Evolutionary conservation across 2,329 filamentous ascomycete species (phyloP).

Genomic region (Epichloe typhina): DNA sequence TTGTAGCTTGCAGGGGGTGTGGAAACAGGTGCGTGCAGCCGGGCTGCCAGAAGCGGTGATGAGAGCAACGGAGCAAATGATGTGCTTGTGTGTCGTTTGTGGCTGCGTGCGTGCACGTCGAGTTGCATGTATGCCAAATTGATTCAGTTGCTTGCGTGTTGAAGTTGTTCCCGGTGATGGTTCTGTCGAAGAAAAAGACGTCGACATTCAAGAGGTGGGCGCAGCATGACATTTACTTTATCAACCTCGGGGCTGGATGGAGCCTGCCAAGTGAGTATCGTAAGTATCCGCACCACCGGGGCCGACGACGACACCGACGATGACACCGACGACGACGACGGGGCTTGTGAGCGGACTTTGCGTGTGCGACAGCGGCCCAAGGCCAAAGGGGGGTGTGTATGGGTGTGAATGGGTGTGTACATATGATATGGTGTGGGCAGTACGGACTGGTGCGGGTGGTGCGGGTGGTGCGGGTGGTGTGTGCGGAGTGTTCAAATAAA

Average conservation of each 20-base stretch:
- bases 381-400: slow-evolving; percentile 1
- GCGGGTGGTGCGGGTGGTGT: background rate
- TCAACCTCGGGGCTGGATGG: slow-evolving; percentile 6
- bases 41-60: slow-evolving; percentile 8
- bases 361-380: slow-evolving; percentile 11
- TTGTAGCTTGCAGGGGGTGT: slow-evolving; percentile 15
- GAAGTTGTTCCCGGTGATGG: slow-evolving; percentile 2
- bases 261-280: slow-evolving; percentile 1
- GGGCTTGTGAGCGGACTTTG: slow-evolving; percentile 19
- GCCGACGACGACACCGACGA: slow-evolving; percentile 8
- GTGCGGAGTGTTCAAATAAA: background rate
- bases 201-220: background rate
- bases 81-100: slow-evolving; percentile 9
- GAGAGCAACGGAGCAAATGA: slow-evolving; percentile 16
- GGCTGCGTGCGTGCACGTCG: background rate
- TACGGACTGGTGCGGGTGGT: background rate
- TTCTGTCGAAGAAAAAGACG: background rate
- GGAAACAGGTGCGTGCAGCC: slow-evolving; percentile 5
- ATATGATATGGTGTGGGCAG: too few relatives aligned
- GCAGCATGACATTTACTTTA: slow-evolving; percentile 3
- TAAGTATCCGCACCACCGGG: slow-evolving; percentile 2
- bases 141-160: background rate
- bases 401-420: slow-evolving; percentile 3
- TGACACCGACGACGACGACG: slow-evolving; percentile 8
- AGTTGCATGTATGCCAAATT: background rate